Base-by-base conservation (phyloP, 345 rosid genomes). In the Limnanthes douglasii region DNA sequence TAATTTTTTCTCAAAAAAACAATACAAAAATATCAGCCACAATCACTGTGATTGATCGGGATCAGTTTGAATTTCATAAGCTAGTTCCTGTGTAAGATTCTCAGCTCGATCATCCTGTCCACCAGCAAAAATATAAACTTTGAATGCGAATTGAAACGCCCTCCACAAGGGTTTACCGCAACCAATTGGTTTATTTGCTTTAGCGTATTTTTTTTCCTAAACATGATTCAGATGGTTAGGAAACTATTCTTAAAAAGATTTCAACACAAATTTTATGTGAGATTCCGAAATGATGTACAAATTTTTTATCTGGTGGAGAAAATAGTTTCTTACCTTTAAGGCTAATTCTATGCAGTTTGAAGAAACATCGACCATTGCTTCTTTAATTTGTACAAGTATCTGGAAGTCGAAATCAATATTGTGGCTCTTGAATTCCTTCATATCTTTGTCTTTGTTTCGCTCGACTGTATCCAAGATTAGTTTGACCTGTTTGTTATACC, bases 71-170 rank as follows among this genome's bases (percentile, higher is more conserved):
- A 76, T 76, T 56, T 64, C 81, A 18, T 53, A 50, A 37, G 78
- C 86, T 36, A 76, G 46, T 39, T 64, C 62, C 52, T 45, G 55
- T 17, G 64, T 64, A 24, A 76, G 43, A 43, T 34, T 41, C 31
- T 76, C 78, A 13, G 75, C 78, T 37, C 75, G 54, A 37, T 76
- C 86, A 43, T 76, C 86, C 1, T 69, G 73, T 15, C 86, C 78
- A 11, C 81, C 81, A 9, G 81, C 86, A 49, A 72, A 76, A 24
- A 61, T 53, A 54, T 76, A 72, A 24, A 73, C 75, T 6, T 54
- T 53, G 50, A 66, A 76, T 30, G 75, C 86, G 21, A 76, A 60
- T 18, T 69, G 81, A 46, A 76, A 76, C 27, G 81, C 72, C 25
- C 64, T 59, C 86, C 78, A 72, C 13, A 76, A 65, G 56, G 64